Evolutionary conservation across 1,284 basidiomycete genomes (phyloP), one percentile per base, ranked within the genome.

Genomic region (Cutaneotrichosporon sp.): DNA sequence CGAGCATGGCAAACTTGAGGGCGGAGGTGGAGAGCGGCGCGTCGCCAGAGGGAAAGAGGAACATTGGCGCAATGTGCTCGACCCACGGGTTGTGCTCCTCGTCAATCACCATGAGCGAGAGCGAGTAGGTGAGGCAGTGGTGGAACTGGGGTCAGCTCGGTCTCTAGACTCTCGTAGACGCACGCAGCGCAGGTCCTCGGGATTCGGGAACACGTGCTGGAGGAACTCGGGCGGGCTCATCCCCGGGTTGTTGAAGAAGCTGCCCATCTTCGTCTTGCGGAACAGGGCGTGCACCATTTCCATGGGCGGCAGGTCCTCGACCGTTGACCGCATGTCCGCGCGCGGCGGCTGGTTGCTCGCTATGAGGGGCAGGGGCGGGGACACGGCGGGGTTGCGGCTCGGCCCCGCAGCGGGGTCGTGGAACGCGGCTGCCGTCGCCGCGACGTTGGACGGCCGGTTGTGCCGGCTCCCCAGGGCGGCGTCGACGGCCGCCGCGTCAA

Each of bases 21-120:
- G 73, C 74, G 16, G 65, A 63, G 3, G 60, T 61, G 34, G 69
- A 70, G 7, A 73, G 25, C 0, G 70, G 72, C 1, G 70, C 64
- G 33, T 66, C 66, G 2, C 68, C 69, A 1, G 65, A 63, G 0
- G 72, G 71, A 38, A 73, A 70, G 4, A 77, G 64, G 58, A 75
- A 73, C 52, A 77, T 64, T 11, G 73, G 71, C 2, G 70, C 68
- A 24, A 75, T 67, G 52, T 73, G 68, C 33, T 72, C 68, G 2
- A 75, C 65, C 73, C 73, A 77, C 2, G 73, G 73, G 56, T 76
- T 77, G 53, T 65, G 61, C 9, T 75, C 72, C 51, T 77, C 76
- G 36, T 70, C 64, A 31, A 73, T 70, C 33, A 74, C 72, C 20
- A 74, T 64, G 53, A 76, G 73, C 5, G 73, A 75, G 2, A 77